Percentiles rank a stretch among this genome's conserved stretches.
These are phyloP conservation scores for Hydnum rufescens DNA, from an alignment of 768 basidiomycete species.

Conservation along the genomic window DNA sequence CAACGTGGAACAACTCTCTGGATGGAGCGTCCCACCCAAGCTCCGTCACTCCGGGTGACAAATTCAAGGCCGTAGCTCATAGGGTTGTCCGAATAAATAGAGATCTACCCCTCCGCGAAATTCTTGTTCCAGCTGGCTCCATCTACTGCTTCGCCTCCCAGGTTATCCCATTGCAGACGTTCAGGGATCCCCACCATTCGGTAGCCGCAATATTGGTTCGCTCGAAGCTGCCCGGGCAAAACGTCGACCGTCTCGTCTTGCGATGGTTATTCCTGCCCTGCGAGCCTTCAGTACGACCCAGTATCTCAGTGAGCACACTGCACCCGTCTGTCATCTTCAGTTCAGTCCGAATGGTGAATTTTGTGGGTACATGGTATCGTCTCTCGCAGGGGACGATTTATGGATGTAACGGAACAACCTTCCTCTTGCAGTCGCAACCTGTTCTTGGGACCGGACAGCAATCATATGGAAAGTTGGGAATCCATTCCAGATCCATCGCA, in stretches of 20 bases:
- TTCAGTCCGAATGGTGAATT: conserved; percentile 61
- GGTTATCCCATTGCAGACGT: too few species aligned
- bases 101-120: not conserved
- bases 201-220: too few species aligned
- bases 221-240: not conserved
- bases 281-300: conserved; percentile 34
- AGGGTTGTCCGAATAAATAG: not conserved
- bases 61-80: not conserved
- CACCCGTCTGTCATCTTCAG: conserved; percentile 50
- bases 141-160: too few species aligned
- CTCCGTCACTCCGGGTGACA: not conserved
- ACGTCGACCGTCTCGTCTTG: conserved; percentile 32
- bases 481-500: conserved; percentile 37
- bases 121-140: too few species aligned
- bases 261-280: conserved; percentile 35
- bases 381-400: not conserved
- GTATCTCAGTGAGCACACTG: conserved; percentile 36
- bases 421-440: conserved; percentile 31
- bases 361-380: conserved; percentile 3
- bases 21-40: not conserved
- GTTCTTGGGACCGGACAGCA: conserved; percentile 26
- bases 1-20: not conserved
- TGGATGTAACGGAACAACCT: not conserved
- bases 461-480: conserved; percentile 15
- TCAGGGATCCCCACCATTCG: too few species aligned